Evolutionary conservation across 108 stramenopile genomes (phyloP).

Genomic region (Bacterosira constricta): DNA sequence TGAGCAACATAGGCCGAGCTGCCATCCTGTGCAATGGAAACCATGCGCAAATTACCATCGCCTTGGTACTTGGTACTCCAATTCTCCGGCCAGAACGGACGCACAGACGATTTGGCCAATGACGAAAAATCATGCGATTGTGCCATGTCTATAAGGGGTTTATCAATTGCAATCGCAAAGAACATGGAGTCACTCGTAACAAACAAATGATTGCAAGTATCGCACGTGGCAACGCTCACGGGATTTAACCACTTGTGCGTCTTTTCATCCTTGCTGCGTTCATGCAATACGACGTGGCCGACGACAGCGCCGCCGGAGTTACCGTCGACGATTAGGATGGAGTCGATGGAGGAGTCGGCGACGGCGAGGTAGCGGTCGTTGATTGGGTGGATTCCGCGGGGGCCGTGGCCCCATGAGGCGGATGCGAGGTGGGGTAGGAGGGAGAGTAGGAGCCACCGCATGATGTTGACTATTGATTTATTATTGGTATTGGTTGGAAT

Average conservation of each 20-base stretch:
- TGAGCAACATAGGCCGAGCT: constrained; percentile 40
- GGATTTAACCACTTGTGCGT: constrained; percentile 34
- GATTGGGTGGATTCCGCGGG: constrained; percentile 41
- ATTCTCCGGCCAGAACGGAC: constrained; percentile 19
- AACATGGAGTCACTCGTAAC: constrained; percentile 18
- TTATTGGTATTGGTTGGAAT: not conserved
- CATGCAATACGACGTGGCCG: constrained; percentile 40
- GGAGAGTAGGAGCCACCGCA: constrained; percentile 19
- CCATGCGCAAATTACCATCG: constrained; percentile 33
- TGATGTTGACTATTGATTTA: not conserved
- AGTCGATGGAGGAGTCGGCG: constrained; percentile 46
- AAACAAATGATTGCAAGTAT: constrained; percentile 30
- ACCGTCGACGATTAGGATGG: constrained; percentile 44
- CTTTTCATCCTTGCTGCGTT: constrained; percentile 1
- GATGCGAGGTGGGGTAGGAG: constrained; percentile 6
- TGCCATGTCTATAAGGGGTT: constrained; percentile 36
- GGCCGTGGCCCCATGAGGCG: constrained; percentile 30
- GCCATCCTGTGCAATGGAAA: constrained; percentile 30
- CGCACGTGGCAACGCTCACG: constrained; percentile 33
- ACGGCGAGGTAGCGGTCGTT: constrained; percentile 40
- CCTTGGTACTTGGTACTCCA: constrained; percentile 14
- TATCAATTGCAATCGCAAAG: constrained; percentile 25
- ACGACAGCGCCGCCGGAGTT: constrained; percentile 42
- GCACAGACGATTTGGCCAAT: constrained; percentile 22
- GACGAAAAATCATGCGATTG: constrained; percentile 28